These are phyloP conservation scores for Ilex paraguariensis DNA, from an alignment of 305 asterid genomes.

Conservation along the genomic window DNA sequence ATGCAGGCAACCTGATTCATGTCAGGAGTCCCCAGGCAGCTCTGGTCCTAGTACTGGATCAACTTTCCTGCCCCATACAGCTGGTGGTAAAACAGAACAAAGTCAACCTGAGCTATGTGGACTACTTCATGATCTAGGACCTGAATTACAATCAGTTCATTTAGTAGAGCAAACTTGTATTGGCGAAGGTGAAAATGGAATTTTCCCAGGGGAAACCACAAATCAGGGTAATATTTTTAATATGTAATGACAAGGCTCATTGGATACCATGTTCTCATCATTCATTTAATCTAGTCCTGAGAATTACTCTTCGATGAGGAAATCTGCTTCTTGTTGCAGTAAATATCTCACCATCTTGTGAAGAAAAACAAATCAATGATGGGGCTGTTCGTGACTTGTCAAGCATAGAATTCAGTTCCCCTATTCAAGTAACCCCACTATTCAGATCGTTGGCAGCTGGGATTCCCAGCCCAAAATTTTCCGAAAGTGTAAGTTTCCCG, in stretches of 20 bases:
- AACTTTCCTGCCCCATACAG: constrained; percentile 35
- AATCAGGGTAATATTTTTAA: constrained; percentile 34
- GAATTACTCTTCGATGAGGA: constrained; percentile 15
- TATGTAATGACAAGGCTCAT: not conserved
- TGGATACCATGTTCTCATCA: not conserved
- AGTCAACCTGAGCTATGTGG: constrained; percentile 38
- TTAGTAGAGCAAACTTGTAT: constrained; percentile 34
- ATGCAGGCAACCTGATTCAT: constrained; percentile 69
- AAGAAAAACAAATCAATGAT: constrained; percentile 24
- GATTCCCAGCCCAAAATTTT: constrained; percentile 93
- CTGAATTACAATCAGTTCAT: constrained; percentile 39
- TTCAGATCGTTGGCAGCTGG: constrained; percentile 93
- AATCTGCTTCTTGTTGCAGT: constrained; percentile 26
- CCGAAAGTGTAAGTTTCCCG: constrained; percentile 84
- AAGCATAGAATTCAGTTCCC: constrained; percentile 62
- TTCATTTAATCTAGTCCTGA: not conserved
- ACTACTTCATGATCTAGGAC: constrained; percentile 36
- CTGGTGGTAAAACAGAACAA: constrained; percentile 45
- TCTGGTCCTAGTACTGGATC: constrained; percentile 81
- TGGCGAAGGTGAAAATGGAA: constrained; percentile 36
- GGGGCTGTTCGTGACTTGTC: constrained; percentile 41
- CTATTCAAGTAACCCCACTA: constrained; percentile 79
- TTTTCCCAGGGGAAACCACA: constrained; percentile 32
- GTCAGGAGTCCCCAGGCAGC: constrained; percentile 45
- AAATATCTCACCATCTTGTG: constrained; percentile 31